Evolutionary conservation across 1,284 basidiomycete genomes (phyloP).

Genomic region (Leucoagaricus sp.): DNA sequence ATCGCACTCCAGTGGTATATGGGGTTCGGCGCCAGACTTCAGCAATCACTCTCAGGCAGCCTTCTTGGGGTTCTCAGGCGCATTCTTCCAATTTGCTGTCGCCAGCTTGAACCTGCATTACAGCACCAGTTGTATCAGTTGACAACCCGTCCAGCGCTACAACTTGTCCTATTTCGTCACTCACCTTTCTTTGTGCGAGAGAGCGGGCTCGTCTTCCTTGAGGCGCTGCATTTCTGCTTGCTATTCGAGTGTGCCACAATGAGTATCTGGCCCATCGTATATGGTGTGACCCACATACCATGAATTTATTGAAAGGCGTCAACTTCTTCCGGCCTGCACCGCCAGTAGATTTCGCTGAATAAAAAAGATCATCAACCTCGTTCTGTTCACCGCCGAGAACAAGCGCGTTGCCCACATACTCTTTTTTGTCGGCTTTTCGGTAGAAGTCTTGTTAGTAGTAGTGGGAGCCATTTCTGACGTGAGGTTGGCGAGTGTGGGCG

Average conservation of each 20-base stretch:
- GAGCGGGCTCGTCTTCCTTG: constrained; percentile 69
- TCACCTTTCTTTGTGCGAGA: constrained; percentile 72
- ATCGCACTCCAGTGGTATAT: constrained; percentile 13
- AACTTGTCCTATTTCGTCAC: constrained; percentile 21
- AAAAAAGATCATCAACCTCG: constrained; percentile 15
- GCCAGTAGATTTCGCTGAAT: constrained; percentile 37
- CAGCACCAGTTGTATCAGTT: constrained; percentile 16
- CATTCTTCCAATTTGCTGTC: constrained; percentile 74
- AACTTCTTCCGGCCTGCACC: constrained; percentile 46
- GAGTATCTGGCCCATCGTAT: constrained; percentile 11
- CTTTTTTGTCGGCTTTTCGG: constrained; percentile 41
- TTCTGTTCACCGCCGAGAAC: constrained; percentile 6
- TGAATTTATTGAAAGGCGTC: constrained; percentile 77
- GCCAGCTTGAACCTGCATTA: constrained; percentile 67
- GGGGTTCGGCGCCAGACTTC: constrained; percentile 18
- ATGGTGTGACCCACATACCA: constrained; percentile 41
- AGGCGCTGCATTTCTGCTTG: constrained; percentile 72
- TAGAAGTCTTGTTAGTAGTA: constrained; percentile 29
- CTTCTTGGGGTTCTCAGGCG: constrained; percentile 65
- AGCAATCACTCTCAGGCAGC: constrained; percentile 25
- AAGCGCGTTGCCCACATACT: constrained; percentile 29
- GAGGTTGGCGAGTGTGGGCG: constrained; percentile 9
- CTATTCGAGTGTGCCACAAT: constrained; percentile 25
- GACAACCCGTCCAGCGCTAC: constrained; percentile 3
- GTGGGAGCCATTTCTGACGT: constrained; percentile 34